Base-by-base conservation (phyloP, 345 rosid species). In the Lumnitzera littorea region DNA sequence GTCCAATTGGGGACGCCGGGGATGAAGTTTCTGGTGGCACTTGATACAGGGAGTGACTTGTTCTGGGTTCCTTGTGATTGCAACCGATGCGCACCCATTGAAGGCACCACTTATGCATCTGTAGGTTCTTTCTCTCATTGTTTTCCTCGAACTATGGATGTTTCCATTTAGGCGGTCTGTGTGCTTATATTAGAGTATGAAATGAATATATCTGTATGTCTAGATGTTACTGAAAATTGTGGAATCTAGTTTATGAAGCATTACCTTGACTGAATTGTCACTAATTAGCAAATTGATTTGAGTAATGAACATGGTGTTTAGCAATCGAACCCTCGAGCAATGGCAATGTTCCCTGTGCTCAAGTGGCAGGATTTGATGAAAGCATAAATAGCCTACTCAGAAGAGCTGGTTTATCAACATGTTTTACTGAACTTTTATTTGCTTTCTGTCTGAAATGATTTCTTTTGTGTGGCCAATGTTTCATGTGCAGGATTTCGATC, bases 31-130 rank as follows among this genome's bases (percentile, higher is more conserved):
- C 75, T 85, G 87, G 96, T 84, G 84, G 96, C 96, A 2, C 89
- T 85, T 23, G 98, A 85, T 66, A 82, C 95, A 0, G 91, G 96
- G 20, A 89, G 98, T 57, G 94, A 89, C 64, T 80, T 91, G 68
- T 89, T 87, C 57, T 89, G 98, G 96, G 94, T 92, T 47, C 97
- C 98, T 17, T 85, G 98, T 72, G 88, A 89, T 52, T 84, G 96
- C 56, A 80, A 72, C 70, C 72, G 72, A 76, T 89, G 96, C 59
- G 91, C 91, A 12, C 78, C 96, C 29, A 84, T 79, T 53, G 65
- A 80, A 62, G 82, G 84, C 50, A 57, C 91, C 15, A 49, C 68
- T 70, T 86, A 80, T 62, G 74, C 85, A 70, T 83, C 87, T 56
- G 91, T 90, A 84, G 47, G 84, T 58, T 53, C 55, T 73, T 57